phyloP scores from a whole-genome alignment of 2,329 filamentous ascomycete species.

The Ambrosiella beaveri region DNA sequence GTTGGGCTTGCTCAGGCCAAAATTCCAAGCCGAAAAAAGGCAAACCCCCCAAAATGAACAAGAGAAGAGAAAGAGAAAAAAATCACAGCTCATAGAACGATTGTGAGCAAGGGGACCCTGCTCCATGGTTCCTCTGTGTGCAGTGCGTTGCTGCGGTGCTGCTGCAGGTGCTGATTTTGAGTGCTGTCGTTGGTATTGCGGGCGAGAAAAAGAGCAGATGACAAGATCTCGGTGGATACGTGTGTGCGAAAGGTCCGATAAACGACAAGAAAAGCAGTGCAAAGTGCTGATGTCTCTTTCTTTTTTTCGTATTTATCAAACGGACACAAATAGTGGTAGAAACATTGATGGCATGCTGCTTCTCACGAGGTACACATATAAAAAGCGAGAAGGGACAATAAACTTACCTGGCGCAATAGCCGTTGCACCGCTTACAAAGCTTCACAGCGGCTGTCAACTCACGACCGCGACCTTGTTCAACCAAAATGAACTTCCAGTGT shows the following conservation, averaged over 20 bases:
- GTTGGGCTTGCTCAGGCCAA: not conserved
- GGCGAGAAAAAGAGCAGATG: not conserved
- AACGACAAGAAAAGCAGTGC: no score
- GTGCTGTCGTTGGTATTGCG: not conserved
- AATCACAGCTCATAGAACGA: not conserved
- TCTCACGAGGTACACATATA: not conserved
- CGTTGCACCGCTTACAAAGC: conserved; percentile 78
- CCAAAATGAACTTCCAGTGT: conserved; percentile 88
- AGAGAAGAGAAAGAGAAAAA: conserved; percentile 2
- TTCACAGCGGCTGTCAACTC: conserved; percentile 93
- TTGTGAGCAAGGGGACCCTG: not conserved
- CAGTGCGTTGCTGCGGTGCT: not conserved
- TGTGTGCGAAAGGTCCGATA: no score
- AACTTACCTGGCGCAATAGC: conserved; percentile 75
- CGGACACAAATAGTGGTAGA: no score
- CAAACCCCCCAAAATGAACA: not conserved
- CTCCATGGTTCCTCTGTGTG: not conserved
- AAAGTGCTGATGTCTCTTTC: no score
- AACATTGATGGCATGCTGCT: no score
- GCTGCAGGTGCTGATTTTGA: not conserved
- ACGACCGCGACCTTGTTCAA: conserved; percentile 85
- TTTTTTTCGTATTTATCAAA: no score
- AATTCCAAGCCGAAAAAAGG: not conserved
- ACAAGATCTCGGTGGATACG: not conserved
- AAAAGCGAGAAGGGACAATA: conserved; percentile 10